Conservation (phyloP, 768 basidiomycete genomes). For the button mushroom (Agaricus bisporus) region DNA sequence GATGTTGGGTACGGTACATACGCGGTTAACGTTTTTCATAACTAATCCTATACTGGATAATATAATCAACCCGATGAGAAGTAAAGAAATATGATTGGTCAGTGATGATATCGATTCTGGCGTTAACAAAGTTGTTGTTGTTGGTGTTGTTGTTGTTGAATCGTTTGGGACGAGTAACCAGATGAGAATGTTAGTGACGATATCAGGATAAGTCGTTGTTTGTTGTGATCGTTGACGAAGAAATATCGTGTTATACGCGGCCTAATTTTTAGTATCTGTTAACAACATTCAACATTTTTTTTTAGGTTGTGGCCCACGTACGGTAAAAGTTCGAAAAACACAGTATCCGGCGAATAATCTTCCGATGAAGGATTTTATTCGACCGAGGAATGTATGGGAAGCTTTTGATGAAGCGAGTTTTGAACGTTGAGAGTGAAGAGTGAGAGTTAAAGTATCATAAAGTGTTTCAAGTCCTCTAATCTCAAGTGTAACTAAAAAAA, state of each 20-base stretch:
- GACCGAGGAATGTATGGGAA: conserved; percentile 49
- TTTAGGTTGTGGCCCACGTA: conserved; percentile 30
- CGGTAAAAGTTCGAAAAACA: conserved; percentile 52
- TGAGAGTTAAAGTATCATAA: conserved; percentile 60
- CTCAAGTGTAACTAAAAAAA: conserved; percentile 43
- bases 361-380: conserved; percentile 38
- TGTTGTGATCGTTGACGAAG: conserved; percentile 27
- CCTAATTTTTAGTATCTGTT: too few relatives aligned
- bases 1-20: too few relatives aligned
- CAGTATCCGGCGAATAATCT: conserved; percentile 64
- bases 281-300: too few relatives aligned
- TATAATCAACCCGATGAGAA: conserved; percentile 73
- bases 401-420: conserved; percentile 45
- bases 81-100: conserved; percentile 51
- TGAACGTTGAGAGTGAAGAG: conserved; percentile 43
- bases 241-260: conserved; percentile 38
- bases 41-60: conserved; percentile 66
- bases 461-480: conserved; percentile 59
- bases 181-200: conserved; percentile 27
- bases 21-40: conserved; percentile 60
- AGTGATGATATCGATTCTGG: conserved; percentile 33
- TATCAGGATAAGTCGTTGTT: conserved; percentile 34
- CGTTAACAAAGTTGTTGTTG: conserved; percentile 8
- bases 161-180: conserved; percentile 25
- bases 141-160: conserved; percentile 14